A percentile compares a stretch with the other conserved stretches of the same genome.
phyloP scores from a whole-genome alignment of 2,329 filamentous ascomycete genomes.

The Colletotrichum tabaci region DNA sequence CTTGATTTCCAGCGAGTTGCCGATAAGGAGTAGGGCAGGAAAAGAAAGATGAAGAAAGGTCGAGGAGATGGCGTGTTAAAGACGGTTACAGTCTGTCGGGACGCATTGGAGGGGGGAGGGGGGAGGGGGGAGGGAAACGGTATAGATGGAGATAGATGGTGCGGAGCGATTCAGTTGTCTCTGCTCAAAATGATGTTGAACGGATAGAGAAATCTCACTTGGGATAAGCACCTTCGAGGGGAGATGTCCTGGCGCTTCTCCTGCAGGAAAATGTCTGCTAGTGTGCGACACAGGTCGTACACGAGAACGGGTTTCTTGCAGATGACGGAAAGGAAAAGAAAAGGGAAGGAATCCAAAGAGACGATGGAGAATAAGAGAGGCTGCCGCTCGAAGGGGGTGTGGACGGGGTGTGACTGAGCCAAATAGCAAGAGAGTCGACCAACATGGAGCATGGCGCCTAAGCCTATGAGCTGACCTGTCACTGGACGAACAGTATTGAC shows the following conservation, averaged over 20 bases:
- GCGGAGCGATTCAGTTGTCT: conserved; percentile 43
- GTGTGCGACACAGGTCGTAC: conserved; percentile 21
- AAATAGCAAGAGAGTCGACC: conserved; percentile 55
- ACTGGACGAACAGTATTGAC: conserved; percentile 57
- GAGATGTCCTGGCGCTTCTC: conserved; percentile 55
- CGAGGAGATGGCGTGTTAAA: conserved; percentile 40
- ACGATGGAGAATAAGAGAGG: conserved; percentile 44
- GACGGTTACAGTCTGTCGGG: conserved; percentile 40
- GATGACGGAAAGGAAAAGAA: conserved; percentile 40
- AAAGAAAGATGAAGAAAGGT: conserved; percentile 26
- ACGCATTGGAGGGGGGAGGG: neutral
- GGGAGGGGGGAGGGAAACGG: conserved; percentile 41
- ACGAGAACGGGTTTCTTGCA: conserved; percentile 19
- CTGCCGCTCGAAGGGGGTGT: conserved; percentile 40
- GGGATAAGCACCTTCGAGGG: conserved; percentile 25
- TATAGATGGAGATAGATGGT: conserved; percentile 48
- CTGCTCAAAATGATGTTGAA: conserved; percentile 38
- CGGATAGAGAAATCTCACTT: conserved; percentile 20
- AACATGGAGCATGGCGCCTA: conserved; percentile 60
- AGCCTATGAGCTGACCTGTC: conserved; percentile 56
- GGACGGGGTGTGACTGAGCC: conserved; percentile 54
- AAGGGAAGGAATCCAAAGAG: conserved; percentile 43
- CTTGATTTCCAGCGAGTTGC: conserved; percentile 17
- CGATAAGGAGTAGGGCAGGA: conserved; percentile 29
- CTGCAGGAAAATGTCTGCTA: conserved; percentile 47